Percentiles rank a stretch among this genome's conserved stretches.
phyloP scores from a whole-genome alignment of 2,329 filamentous ascomycete genomes.

The Fusarium pseudoanthophilum region DNA sequence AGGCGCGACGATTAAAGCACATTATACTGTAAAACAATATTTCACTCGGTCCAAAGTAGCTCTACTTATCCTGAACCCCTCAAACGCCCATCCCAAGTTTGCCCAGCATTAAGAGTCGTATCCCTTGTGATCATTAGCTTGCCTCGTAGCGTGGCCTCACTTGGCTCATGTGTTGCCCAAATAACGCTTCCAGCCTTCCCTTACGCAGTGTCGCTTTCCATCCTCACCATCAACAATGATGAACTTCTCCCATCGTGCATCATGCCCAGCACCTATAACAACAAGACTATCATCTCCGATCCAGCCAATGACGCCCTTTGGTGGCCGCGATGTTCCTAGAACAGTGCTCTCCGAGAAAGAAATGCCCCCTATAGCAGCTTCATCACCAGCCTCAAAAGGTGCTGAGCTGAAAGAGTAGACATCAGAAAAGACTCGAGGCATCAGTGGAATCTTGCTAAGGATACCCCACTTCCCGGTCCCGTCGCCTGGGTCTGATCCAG shows the following conservation, averaged over 20 bases:
- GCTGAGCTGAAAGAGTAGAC: slow-evolving; percentile 85
- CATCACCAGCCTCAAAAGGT: slow-evolving; percentile 86
- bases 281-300: slow-evolving; percentile 77
- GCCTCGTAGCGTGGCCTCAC: background rate
- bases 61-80: slow-evolving; percentile 31
- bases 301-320: slow-evolving; percentile 91
- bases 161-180: slow-evolving; percentile 57
- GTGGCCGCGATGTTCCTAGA: slow-evolving; percentile 66
- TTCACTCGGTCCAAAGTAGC: slow-evolving; percentile 23
- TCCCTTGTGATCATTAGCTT: slow-evolving; percentile 7
- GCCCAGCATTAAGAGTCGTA: slow-evolving; percentile 24
- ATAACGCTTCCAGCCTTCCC: slow-evolving; percentile 87
- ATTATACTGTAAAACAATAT: slow-evolving; percentile 36
- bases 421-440: slow-evolving; percentile 90
- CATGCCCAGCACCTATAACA: slow-evolving; percentile 81
- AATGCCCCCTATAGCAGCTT: slow-evolving; percentile 62
- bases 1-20: slow-evolving; percentile 41
- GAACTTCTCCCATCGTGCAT: slow-evolving; percentile 91
- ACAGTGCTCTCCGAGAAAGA: slow-evolving; percentile 57
- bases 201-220: slow-evolving; percentile 72
- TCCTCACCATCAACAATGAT: slow-evolving; percentile 74
- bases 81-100: slow-evolving; percentile 38
- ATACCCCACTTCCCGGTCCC: slow-evolving; percentile 84
- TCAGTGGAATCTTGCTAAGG: slow-evolving; percentile 81
- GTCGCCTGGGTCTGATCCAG: slow-evolving; percentile 57